Base-by-base conservation (phyloP, 2,329 filamentous ascomycete genomes). In the Venturia oleaginea region DNA sequence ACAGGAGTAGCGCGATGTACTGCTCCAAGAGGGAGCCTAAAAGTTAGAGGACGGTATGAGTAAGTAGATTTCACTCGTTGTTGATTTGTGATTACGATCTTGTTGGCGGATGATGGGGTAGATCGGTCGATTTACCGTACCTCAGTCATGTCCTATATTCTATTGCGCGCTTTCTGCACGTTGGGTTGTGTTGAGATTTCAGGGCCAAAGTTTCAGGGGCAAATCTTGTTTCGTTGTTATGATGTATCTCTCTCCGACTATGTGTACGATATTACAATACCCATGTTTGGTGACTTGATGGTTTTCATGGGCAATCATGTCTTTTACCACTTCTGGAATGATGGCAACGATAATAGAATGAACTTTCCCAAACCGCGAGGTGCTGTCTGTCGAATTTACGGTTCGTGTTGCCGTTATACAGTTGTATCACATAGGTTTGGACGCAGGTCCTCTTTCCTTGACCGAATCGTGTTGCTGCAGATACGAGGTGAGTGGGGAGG, bases 201-300 rank as follows among this genome's bases (percentile, higher is more conserved):
- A n/a, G n/a, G n/a, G n/a, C n/a, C n/a, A n/a, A n/a, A n/a, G n/a
- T n/a, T n/a, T n/a, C n/a, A n/a, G n/a, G n/a, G n/a, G n/a, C n/a
- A n/a, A n/a, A n/a, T n/a, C n/a, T n/a, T n/a, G n/a, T n/a, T n/a
- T n/a, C n/a, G n/a, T n/a, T n/a, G n/a, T n/a, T n/a, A n/a, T n/a
- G n/a, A n/a, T n/a, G n/a, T 27, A 2, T 51, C 22, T 51, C 46
- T 27, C 46, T 27, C 1, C 4, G 30, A 17, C 8, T 34, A 34
- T 34, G 30, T 57, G 51, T 57, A 57, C 30, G 51, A 57, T 57
- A 34, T 34, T 34, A 57, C 51, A 15, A 57, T 34, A 57, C 27
- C 51, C 51, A n/a, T 34, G 5, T 57, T 2, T 34, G 43, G 19
- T n/a, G 43, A 46, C 0, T 48, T 24, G 43, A 48, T 22, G 43